phyloP scores from a whole-genome alignment of 345 rosid species.

The Pistacia vera region DNA sequence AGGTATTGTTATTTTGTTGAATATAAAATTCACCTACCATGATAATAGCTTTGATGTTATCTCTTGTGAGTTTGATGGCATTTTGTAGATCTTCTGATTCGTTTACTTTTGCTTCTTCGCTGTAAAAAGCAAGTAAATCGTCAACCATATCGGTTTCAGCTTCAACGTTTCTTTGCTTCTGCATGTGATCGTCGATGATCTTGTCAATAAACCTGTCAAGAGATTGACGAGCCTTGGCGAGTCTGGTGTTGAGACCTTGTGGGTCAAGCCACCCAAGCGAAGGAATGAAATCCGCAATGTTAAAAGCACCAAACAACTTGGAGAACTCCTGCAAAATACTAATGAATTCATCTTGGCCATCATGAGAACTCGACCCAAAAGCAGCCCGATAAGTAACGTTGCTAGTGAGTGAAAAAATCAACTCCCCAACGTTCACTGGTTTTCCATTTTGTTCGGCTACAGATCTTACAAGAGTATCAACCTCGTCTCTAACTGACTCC shows the following conservation, averaged over 20 bases:
- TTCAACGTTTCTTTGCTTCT: slow-evolving; percentile 40
- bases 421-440: slow-evolving; percentile 71
- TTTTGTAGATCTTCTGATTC: slow-evolving; percentile 62
- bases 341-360: slow-evolving; percentile 77
- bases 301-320: slow-evolving; percentile 91
- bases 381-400: slow-evolving; percentile 84
- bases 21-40: slow-evolving; percentile 53
- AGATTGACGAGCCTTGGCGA: slow-evolving; percentile 59
- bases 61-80: slow-evolving; percentile 62
- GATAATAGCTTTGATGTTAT: slow-evolving; percentile 89
- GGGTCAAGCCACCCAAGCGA: slow-evolving; percentile 67
- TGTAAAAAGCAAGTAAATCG: slow-evolving; percentile 73
- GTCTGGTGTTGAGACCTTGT: slow-evolving; percentile 63
- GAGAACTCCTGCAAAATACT: slow-evolving; percentile 88
- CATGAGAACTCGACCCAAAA: slow-evolving; percentile 60
- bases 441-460: slow-evolving; percentile 50
- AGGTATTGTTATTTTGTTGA: not conserved
- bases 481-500: slow-evolving; percentile 91
- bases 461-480: slow-evolving; percentile 45
- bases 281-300: slow-evolving; percentile 83
- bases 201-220: slow-evolving; percentile 79
- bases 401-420: slow-evolving; percentile 69
- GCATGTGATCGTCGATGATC: slow-evolving; percentile 76
- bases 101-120: slow-evolving; percentile 59
- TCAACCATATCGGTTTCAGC: slow-evolving; percentile 83